Base-by-base conservation (phyloP, 164 flowering plant genomes). In the Tetrastigma voinierianum region DNA sequence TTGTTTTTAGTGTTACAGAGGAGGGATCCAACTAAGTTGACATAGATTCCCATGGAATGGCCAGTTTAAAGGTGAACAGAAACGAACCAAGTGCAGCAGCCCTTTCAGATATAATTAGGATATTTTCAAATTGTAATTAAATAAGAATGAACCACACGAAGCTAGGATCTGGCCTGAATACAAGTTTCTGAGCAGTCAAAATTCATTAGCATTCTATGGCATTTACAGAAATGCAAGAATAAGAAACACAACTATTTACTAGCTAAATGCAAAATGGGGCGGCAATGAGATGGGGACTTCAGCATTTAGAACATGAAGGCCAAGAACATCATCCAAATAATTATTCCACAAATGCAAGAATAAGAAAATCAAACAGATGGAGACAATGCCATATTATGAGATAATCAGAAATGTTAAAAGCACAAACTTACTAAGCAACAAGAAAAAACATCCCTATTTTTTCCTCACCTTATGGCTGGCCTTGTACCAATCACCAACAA, bases 401-500 rank as follows among this genome's bases (percentile, higher is more conserved):
- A 32, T 32, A 32, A 32, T 32, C 40, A 32, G 40, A 32, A 32
- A 32, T 32, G 40, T 32, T 32, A 32, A 32, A 32, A 32, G 6
- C 40, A 32, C 6, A 32, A 32, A 32, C 40, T 32, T 32, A 4
- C 44, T 2, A 17, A 24, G 23, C 12, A 17, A 58, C 20, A 24
- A n/a, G 10, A 43, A 58, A 59, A 25, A 24, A 40, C 9, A 44
- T 13, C 21, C 19, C 17, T 0, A n/a, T 57, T 17, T 49, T 14
- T 10, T 72, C n/a, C 74, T 61, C 46, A 91, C 98, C 96, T 88
- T 90, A 65, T 90, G 91, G 69, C 58, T 68, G 58, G 79, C 47
- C 69, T 79, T 91, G 81, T 68, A 81, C 97, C 98, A 94, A 51
- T 94, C 98, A 55, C 97, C 90, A 67, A 88, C 66, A 1, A n/a